Evolutionary conservation across 1,139 yeast species (phyloP).

Genomic region (Scheffersomyces illinoinensis): DNA sequence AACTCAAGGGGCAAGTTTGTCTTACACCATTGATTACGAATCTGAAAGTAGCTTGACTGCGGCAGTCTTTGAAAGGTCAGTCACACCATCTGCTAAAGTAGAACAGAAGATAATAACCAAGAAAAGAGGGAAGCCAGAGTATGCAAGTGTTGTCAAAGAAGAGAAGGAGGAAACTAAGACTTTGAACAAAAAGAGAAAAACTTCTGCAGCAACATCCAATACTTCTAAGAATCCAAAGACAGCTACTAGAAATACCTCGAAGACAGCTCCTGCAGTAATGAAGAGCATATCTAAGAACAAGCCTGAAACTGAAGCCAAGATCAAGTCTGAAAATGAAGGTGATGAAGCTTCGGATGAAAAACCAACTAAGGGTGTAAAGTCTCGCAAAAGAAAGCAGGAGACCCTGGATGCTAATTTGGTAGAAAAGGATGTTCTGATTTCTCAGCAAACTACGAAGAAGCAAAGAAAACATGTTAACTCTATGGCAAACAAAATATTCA

Average conservation of each 20-base stretch:
- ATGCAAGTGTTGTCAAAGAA: conserved; percentile 7
- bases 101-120: neutral
- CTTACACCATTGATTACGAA: conserved; percentile 5
- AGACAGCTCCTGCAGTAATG: neutral
- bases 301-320: conserved; percentile 5
- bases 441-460: conserved; percentile 2
- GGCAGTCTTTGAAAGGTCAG: neutral
- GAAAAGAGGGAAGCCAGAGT: conserved; percentile 4
- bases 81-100: neutral
- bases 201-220: neutral
- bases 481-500: conserved; percentile 4
- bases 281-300: neutral
- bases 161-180: conserved; percentile 2
- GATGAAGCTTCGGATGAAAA: conserved; percentile 1
- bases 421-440: neutral
- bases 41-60: neutral
- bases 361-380: conserved; percentile 1
- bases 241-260: neutral
- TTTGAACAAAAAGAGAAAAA: conserved; percentile 1
- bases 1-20: conserved; percentile 10
- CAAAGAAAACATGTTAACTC: conserved; percentile 6
- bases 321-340: neutral
- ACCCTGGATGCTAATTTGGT: neutral
- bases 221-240: neutral
- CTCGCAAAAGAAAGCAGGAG: conserved; percentile 1